Base-by-base conservation (phyloP, 169 alveolate species). In the Babesia bovis region DNA sequence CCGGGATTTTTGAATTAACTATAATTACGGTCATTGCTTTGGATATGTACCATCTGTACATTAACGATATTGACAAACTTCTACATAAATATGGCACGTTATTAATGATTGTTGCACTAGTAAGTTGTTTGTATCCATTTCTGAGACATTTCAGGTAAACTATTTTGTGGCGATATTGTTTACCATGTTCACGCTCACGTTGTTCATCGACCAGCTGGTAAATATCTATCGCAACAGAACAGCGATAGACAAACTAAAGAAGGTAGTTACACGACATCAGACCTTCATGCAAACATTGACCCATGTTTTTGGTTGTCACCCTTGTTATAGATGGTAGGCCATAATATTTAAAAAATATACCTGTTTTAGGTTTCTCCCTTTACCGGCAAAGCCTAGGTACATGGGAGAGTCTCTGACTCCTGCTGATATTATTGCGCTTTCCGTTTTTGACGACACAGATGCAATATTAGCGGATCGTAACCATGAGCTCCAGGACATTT, bases 171-270 rank as follows among this genome's bases (percentile, higher is more conserved):
- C 81, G 44, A 36, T 76, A 10, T 5, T 66, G 30, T 76, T 76
- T 47, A 33, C 63, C 36, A 23, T 76, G 45, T 76, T 76, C 57
- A 19, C 65, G 33, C 15, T 57, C 17, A 76, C 44, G 28, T 38
- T 76, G 38, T 44, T 51, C 66, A 30, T 76, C 45, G 78, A 66
- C 71, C 85, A 76, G 44, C 6, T 76, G 7, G 17, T 19, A 42
- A 6, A 50, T 21, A 21, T 76, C 15, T 26, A 56, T 21, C 49
- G 68, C 63, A 67, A 67, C 70, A 44, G 41, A 12, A 53, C 67
- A 21, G 49, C 70, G 35, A 76, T 76, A 1, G 85, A 76, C 52
- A 45, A 53, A 32, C 42, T 76, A 15, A 47, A 76, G 67, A 30
- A 44, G 32, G 50, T 76, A 2, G 17, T 41, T 26, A 17, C 56